Evolutionary conservation across 208 protist genomes (phyloP).

Genomic region (Trypanosoma rangeli): DNA sequence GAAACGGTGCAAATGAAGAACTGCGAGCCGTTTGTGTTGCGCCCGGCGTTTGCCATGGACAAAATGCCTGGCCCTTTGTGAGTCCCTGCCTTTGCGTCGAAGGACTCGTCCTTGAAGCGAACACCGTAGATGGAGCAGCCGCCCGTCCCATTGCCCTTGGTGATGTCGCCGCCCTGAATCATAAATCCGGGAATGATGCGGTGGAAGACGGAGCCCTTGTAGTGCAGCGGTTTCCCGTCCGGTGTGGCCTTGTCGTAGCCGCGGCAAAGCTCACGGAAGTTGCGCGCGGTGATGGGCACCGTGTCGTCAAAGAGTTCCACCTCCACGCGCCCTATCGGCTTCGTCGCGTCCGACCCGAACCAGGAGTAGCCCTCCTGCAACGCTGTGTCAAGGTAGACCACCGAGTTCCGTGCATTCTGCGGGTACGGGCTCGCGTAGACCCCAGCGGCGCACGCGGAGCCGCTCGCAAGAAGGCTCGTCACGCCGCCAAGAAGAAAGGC

Average conservation of each 20-base stretch:
- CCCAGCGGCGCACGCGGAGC: constrained; percentile 30
- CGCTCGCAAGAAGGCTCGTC: constrained; percentile 27
- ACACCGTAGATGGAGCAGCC: constrained; percentile 94
- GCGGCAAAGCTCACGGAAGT: constrained; percentile 87
- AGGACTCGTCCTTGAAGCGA: constrained; percentile 95
- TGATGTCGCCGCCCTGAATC: constrained; percentile 96
- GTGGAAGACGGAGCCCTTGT: constrained; percentile 93
- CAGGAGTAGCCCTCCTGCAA: constrained; percentile 43
- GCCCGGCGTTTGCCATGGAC: constrained; percentile 93
- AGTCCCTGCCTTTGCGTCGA: constrained; percentile 84
- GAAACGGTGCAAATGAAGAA: constrained; percentile 91
- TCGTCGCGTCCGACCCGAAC: constrained; percentile 39
- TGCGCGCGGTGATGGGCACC: constrained; percentile 92
- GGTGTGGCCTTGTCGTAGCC: constrained; percentile 47
- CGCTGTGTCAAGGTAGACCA: constrained; percentile 86
- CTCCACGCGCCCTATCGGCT: constrained; percentile 88
- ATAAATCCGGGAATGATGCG: constrained; percentile 96
- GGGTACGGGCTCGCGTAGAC: constrained; percentile 62
- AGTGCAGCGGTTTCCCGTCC: constrained; percentile 88
- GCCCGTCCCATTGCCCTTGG: constrained; percentile 91
- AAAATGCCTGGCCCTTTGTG: constrained; percentile 85
- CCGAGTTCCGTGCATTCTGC: constrained; percentile 64
- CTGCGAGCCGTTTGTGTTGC: constrained; percentile 93
- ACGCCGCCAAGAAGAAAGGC: constrained; percentile 45
- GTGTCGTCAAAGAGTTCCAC: constrained; percentile 94